Evolutionary conservation across 2,329 filamentous ascomycete genomes (phyloP).

Genomic region (Nemania sp.): DNA sequence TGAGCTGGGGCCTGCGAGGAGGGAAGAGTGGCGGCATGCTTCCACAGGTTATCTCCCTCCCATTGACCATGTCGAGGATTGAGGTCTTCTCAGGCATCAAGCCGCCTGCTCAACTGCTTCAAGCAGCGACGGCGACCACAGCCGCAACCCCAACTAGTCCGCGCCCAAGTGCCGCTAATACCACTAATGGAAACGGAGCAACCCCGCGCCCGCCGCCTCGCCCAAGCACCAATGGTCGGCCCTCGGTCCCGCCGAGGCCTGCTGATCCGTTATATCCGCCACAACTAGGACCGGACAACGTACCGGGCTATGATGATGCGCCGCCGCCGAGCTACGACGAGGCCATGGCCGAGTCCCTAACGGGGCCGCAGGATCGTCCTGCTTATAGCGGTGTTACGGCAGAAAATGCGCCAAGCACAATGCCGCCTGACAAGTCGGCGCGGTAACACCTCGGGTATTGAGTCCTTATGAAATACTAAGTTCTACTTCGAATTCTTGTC

Average conservation of each 20-base stretch:
- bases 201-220: slow-evolving; percentile 57
- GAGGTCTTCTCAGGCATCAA: slow-evolving; percentile 89
- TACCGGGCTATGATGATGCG: slow-evolving; percentile 74
- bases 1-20: slow-evolving; percentile 72
- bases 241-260: slow-evolving; percentile 41
- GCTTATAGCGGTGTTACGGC: slow-evolving; percentile 75
- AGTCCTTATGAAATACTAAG: not conserved
- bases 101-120: slow-evolving; percentile 80
- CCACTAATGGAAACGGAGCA: slow-evolving; percentile 17
- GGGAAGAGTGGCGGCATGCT: slow-evolving; percentile 40
- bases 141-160: slow-evolving; percentile 45
- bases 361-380: slow-evolving; percentile 72
- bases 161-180: slow-evolving; percentile 38
- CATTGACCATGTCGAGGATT: slow-evolving; percentile 78
- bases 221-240: slow-evolving; percentile 43
- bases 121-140: slow-evolving; percentile 52
- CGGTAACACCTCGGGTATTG: slow-evolving; percentile 12
- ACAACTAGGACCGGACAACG: slow-evolving; percentile 62
- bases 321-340: slow-evolving; percentile 97
- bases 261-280: slow-evolving; percentile 69
- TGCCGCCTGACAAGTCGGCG: slow-evolving; percentile 48
- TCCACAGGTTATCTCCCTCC: slow-evolving; percentile 81
- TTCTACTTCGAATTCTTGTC: not conserved
- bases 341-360: slow-evolving; percentile 81
- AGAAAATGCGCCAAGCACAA: slow-evolving; percentile 68